Evolutionary conservation across 768 basidiomycete genomes (phyloP), one percentile per base, ranked within the genome.

Genomic region (Leccinum imitatum): DNA sequence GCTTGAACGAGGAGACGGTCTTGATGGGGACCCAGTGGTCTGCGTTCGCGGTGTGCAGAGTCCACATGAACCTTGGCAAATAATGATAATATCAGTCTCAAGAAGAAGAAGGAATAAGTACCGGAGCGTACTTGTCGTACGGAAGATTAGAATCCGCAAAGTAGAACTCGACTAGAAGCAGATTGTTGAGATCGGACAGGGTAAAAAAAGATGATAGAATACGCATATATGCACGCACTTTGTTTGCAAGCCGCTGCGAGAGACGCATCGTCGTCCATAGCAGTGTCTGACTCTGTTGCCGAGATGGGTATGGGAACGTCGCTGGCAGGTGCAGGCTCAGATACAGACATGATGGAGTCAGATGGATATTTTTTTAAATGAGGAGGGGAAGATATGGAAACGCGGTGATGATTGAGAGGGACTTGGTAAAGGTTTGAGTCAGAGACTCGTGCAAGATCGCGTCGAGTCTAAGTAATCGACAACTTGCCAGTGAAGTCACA

Each of bases 141-240:
- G 95, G 95, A 56, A 98, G 83, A 75, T 98, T 97, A n/a, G 93
- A 84, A 75, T 96, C 94, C 54, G 91, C 91, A 76, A 98, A 95
- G 79, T 98, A 97, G 75, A 97, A 98, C 71, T 95, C 91, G 68
- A 96, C 95, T 97, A 37, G 48, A 54, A 50, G 39, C 31, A 2
- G 11, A 39, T 4, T 27, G 35, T 54, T 44, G 50, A 59, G 37
- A 21, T 15, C 19, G 15, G 57, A 48, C 31, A 23, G 5, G 14
- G 13, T 27, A 3, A 23, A 55, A 10, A 19, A 21, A 19, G 46
- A 59, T 31, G 4, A 14, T 8, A 39, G 48, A 19, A 44, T n/a
- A 44, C 41, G n/a, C 17, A 23, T 25, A 50, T 19, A 71, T 80
- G 57, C 61, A 71, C 80, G 57, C 61, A 84, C 88, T 78, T 69